A percentile compares a stretch with the other conserved stretches of the same genome.
Evolutionary conservation across 352 stramenopile species (phyloP).

Genomic region (Pythium myriotylum): DNA sequence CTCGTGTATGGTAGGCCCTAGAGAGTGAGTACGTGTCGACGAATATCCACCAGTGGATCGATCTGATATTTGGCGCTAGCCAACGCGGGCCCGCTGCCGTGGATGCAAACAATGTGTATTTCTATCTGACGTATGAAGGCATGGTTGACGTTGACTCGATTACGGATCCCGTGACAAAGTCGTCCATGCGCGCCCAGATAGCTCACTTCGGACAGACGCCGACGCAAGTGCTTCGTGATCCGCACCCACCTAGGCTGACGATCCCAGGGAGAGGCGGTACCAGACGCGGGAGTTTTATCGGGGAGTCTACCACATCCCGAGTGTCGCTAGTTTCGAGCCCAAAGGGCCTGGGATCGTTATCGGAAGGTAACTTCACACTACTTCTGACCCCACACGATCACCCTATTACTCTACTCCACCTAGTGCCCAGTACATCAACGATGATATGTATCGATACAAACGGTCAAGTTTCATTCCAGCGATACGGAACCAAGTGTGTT

Average conservation of each 20-base stretch:
- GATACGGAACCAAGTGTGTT: conserved; percentile 52
- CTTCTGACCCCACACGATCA: conserved; percentile 63
- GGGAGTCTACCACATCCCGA: not conserved
- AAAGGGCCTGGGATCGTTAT: not conserved
- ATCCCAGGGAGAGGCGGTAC: conserved; percentile 4
- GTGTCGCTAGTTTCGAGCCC: not conserved
- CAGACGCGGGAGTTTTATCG: conserved; percentile 5
- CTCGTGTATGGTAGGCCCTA: conserved; percentile 68
- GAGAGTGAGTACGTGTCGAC: conserved; percentile 86
- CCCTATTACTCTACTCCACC: conserved; percentile 53
- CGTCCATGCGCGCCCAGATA: conserved; percentile 96
- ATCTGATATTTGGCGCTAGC: conserved; percentile 79
- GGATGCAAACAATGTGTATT: conserved; percentile 97
- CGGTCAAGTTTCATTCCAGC: conserved; percentile 72
- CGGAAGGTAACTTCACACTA: conserved; percentile 20
- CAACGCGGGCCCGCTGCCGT: conserved; percentile 85
- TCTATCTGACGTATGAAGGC: conserved; percentile 98
- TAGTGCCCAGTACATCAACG: conserved; percentile 46
- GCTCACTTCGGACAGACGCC: conserved; percentile 98
- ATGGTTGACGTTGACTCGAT: conserved; percentile 97
- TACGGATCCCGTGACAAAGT: conserved; percentile 91
- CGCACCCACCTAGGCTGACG: conserved; percentile 65
- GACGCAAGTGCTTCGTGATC: conserved; percentile 94
- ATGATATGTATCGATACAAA: conserved; percentile 72
- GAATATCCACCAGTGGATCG: conserved; percentile 90